Conservation (phyloP, 208 protist species). For the Blastocrithidia nonstop region DNA sequence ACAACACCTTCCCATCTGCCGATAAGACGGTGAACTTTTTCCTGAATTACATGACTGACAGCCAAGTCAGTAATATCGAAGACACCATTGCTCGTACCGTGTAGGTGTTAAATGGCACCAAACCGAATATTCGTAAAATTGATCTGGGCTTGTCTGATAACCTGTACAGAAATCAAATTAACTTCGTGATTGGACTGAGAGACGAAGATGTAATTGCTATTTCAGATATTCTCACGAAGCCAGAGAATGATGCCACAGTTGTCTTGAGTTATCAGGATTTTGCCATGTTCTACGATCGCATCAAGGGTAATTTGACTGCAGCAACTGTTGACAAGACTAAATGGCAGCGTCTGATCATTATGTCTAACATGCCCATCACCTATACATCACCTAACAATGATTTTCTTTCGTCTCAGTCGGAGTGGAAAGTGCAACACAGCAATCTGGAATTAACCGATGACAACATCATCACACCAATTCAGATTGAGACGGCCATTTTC, state of each 20-base stretch:
- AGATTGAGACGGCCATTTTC: no score
- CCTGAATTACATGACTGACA: constrained; percentile 2
- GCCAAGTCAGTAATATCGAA: background rate
- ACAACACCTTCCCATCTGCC: background rate
- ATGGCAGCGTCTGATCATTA: no score
- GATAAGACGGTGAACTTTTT: background rate
- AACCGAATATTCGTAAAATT: background rate
- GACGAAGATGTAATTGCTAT: constrained; percentile 5
- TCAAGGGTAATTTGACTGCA: no score
- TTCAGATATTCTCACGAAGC: constrained; percentile 4
- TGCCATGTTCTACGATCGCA: constrained; percentile 12
- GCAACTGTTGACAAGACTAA: no score
- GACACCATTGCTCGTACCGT: constrained; percentile 4
- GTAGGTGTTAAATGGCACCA: background rate
- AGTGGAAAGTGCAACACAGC: no score
- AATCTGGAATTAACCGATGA: no score
- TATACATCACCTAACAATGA: no score
- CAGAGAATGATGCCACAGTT: constrained; percentile 6
- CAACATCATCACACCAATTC: no score
- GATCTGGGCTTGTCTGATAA: background rate
- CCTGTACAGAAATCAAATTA: background rate
- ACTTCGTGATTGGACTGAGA: constrained; percentile 6
- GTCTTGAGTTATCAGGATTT: constrained; percentile 21
- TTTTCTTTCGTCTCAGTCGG: no score
- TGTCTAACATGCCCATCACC: no score